Evolutionary conservation across 352 stramenopile genomes (phyloP).

Genomic region (Globisporangium nagaii): DNA sequence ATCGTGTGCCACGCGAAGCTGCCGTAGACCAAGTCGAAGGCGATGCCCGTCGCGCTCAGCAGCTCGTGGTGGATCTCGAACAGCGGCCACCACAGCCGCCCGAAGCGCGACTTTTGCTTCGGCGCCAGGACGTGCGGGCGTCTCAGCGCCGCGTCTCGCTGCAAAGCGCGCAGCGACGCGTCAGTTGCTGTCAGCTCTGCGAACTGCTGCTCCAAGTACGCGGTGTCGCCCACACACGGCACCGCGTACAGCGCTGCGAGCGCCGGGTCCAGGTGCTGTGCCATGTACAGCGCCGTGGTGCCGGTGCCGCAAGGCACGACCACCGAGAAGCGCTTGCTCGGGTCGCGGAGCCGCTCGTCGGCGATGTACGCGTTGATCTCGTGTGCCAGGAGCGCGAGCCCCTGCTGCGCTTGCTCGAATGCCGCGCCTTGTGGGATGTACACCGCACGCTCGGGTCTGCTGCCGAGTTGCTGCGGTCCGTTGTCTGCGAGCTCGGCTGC

Average conservation of each 20-base stretch:
- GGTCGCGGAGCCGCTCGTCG: slow-evolving; percentile 4
- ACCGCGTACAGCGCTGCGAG: slow-evolving; percentile 46
- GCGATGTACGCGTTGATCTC: slow-evolving; percentile 69
- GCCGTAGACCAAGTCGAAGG: slow-evolving; percentile 78
- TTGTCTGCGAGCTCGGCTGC: not conserved
- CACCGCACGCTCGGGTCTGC: slow-evolving; percentile 9
- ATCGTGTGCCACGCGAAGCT: slow-evolving; percentile 73
- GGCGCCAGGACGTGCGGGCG: slow-evolving; percentile 44
- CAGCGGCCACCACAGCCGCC: slow-evolving; percentile 48
- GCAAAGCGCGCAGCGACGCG: not conserved
- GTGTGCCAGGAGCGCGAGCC: slow-evolving; percentile 44
- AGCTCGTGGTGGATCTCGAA: slow-evolving; percentile 59
- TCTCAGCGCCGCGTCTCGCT: not conserved
- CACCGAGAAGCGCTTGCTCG: slow-evolving; percentile 35
- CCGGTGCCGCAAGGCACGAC: slow-evolving; percentile 73
- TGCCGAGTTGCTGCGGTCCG: not conserved
- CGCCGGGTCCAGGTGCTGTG: slow-evolving; percentile 45
- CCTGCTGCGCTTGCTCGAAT: slow-evolving; percentile 50
- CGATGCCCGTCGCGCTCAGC: slow-evolving; percentile 43
- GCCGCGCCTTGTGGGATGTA: slow-evolving; percentile 71
- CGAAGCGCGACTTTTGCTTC: slow-evolving; percentile 57
- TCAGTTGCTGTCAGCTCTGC: slow-evolving; percentile 28
- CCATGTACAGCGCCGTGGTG: slow-evolving; percentile 76
- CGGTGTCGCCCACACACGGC: slow-evolving; percentile 61
- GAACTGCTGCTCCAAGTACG: slow-evolving; percentile 60